phyloP scores from a whole-genome alignment of 2,329 filamentous ascomycete species.

The Phoma sp. region DNA sequence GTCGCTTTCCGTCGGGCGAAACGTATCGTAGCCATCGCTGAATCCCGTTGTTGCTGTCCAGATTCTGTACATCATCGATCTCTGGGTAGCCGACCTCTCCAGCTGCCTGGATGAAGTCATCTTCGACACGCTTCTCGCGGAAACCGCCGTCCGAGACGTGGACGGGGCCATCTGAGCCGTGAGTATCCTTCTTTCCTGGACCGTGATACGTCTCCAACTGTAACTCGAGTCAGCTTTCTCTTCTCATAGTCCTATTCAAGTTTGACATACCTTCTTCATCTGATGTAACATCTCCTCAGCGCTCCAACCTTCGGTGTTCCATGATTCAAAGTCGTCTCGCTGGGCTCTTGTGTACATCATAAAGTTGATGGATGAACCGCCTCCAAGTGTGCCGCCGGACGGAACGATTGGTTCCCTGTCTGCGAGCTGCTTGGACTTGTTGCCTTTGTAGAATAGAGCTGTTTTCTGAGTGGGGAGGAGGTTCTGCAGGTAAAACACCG shows the following conservation, averaged over 20 bases:
- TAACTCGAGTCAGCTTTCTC: not conserved
- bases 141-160: slow-evolving; percentile 61
- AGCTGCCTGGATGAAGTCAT: slow-evolving; percentile 59
- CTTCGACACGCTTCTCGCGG: slow-evolving; percentile 49
- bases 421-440: slow-evolving; percentile 54
- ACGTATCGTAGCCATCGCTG: slow-evolving; percentile 59
- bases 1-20: slow-evolving; percentile 59
- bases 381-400: slow-evolving; percentile 63
- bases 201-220: slow-evolving; percentile 64
- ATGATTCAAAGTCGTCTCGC: slow-evolving; percentile 58
- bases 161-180: slow-evolving; percentile 64
- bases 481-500: slow-evolving; percentile 58
- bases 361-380: slow-evolving; percentile 57
- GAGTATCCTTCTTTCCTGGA: slow-evolving; percentile 51
- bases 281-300: slow-evolving; percentile 60
- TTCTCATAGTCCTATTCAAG: not conserved
- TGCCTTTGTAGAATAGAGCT: slow-evolving; percentile 60
- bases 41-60: slow-evolving; percentile 53
- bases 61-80: slow-evolving; percentile 60
- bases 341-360: slow-evolving; percentile 56
- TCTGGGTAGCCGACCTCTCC: slow-evolving; percentile 58
- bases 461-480: slow-evolving; percentile 58
- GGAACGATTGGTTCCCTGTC: slow-evolving; percentile 54
- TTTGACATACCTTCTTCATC: slow-evolving; percentile 56
- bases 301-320: slow-evolving; percentile 60